Conservation (phyloP, 1,139 yeast species). For the Suhomyces choctaworum region DNA sequence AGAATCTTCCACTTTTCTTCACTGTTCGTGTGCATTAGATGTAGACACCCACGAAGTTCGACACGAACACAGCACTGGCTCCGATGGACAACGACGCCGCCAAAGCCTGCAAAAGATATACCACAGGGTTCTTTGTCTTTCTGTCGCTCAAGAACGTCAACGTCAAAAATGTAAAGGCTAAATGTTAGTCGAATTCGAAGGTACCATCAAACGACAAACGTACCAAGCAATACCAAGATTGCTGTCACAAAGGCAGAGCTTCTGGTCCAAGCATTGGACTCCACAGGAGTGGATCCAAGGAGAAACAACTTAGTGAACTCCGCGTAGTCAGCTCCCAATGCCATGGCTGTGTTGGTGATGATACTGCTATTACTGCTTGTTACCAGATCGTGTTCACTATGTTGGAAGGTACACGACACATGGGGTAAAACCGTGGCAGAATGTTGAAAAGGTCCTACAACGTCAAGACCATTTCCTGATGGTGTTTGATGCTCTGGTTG, state of each 20-base stretch:
- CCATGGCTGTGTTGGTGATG: constrained; percentile 19
- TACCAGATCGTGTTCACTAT: constrained; percentile 6
- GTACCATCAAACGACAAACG: constrained; percentile 12
- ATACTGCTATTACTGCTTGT: too few relatives aligned
- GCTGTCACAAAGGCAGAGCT: constrained; percentile 20
- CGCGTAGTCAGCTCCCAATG: constrained; percentile 35
- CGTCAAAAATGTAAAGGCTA: constrained; percentile 40
- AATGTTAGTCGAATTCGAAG: constrained; percentile 19
- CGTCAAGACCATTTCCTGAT: too few relatives aligned
- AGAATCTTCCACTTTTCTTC: constrained; percentile 1
- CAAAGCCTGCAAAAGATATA: constrained; percentile 32
- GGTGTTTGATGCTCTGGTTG: too few relatives aligned
- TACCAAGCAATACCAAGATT: constrained; percentile 23
- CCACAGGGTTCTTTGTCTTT: constrained; percentile 30
- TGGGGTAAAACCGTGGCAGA: too few relatives aligned
- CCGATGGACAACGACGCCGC: constrained; percentile 45
- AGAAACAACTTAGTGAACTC: constrained; percentile 28
- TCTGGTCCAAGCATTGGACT: constrained; percentile 16
- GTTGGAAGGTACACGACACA: constrained; percentile 3
- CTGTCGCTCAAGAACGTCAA: constrained; percentile 39
- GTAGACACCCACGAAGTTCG: constrained; percentile 49
- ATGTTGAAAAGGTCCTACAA: too few relatives aligned
- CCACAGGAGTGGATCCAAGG: constrained; percentile 29
- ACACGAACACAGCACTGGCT: constrained; percentile 36
- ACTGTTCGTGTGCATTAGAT: too few relatives aligned